phyloP scores from a whole-genome alignment of 2,329 filamentous ascomycete genomes.

The Colletotrichum truncatum region DNA sequence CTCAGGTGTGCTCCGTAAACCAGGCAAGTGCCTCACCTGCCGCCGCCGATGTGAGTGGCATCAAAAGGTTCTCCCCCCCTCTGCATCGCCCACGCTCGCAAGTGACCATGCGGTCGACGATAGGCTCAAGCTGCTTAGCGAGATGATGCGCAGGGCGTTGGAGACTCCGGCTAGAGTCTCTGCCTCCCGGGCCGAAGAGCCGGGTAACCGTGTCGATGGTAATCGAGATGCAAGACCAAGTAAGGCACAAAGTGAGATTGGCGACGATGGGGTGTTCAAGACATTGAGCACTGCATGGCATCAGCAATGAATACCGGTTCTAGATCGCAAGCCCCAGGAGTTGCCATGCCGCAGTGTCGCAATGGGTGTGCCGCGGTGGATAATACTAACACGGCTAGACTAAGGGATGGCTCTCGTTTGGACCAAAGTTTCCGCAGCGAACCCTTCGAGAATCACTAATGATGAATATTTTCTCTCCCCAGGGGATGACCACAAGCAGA shows the following conservation, averaged over 20 bases:
- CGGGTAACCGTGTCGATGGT: no score
- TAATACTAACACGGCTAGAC: no score
- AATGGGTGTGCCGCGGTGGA: no score
- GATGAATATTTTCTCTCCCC: not conserved
- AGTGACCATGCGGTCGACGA: slow-evolving; percentile 29
- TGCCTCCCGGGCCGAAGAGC: not conserved
- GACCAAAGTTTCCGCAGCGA: no score
- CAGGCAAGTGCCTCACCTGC: slow-evolving; percentile 22
- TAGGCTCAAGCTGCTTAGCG: not conserved
- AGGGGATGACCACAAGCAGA: not conserved
- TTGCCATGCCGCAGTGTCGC: no score
- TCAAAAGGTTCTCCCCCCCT: not conserved
- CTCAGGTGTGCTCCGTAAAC: slow-evolving; percentile 20
- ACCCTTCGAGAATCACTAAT: not conserved
- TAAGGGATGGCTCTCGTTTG: no score
- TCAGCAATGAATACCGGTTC: not conserved
- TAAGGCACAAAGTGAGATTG: no score
- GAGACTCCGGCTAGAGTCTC: not conserved
- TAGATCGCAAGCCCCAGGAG: no score
- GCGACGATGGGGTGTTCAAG: not conserved
- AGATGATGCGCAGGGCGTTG: not conserved
- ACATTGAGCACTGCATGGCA: not conserved
- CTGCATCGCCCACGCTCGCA: slow-evolving; percentile 31
- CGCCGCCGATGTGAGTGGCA: slow-evolving; percentile 7
- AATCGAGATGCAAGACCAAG: no score